Evolutionary conservation across 768 basidiomycete species (phyloP).

Genomic region (Mycena albidolilacea): DNA sequence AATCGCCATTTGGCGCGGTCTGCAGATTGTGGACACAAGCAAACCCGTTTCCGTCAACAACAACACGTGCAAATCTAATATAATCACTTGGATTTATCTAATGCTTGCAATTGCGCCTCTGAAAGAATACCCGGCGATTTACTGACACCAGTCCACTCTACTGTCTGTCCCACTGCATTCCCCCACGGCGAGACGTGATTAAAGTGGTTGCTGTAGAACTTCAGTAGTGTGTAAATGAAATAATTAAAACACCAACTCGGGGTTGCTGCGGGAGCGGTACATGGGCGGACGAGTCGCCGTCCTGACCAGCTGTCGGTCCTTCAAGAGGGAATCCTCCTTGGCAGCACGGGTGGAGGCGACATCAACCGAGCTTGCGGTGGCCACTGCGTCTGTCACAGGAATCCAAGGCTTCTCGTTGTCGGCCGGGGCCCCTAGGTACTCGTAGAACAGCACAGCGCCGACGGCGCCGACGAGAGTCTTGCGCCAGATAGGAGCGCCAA

Average conservation of each 20-base stretch:
- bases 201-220: slow-evolving; percentile 63
- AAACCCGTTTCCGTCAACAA: slow-evolving; percentile 9
- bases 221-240: slow-evolving; percentile 28
- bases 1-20: slow-evolving; percentile 33
- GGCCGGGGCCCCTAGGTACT: slow-evolving; percentile 74
- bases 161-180: slow-evolving; percentile 67
- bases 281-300: slow-evolving; percentile 44
- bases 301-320: slow-evolving; percentile 31
- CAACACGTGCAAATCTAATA: slow-evolving; percentile 14
- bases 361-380: background rate
- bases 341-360: slow-evolving; percentile 29
- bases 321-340: slow-evolving; percentile 6
- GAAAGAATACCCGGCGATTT: background rate
- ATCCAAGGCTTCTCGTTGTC: slow-evolving; percentile 59
- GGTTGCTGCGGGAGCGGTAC: slow-evolving; percentile 79
- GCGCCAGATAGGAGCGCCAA: slow-evolving; percentile 77
- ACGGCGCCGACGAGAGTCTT: slow-evolving; percentile 69
- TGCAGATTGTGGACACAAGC: slow-evolving; percentile 5
- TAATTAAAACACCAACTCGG: slow-evolving; percentile 64
- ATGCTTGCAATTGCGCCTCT: background rate
- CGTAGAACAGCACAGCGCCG: slow-evolving; percentile 70
- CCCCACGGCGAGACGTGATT: slow-evolving; percentile 71
- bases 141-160: slow-evolving; percentile 33
- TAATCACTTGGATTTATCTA: background rate
- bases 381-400: background rate